phyloP scores from a whole-genome alignment of 352 stramenopile species.

The Phytopythium helicoides region DNA sequence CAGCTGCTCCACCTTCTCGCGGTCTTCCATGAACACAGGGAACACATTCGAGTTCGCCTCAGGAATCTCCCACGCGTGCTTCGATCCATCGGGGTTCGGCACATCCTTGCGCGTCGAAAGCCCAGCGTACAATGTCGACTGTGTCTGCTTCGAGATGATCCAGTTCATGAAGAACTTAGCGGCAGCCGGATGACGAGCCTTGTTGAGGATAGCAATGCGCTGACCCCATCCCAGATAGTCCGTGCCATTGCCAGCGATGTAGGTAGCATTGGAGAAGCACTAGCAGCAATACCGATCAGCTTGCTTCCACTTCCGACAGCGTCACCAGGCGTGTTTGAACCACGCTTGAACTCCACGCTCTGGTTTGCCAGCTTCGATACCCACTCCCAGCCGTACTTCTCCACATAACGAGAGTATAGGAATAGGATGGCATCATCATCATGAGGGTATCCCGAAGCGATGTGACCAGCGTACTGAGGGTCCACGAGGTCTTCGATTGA shows the following conservation, averaged over 20 bases:
- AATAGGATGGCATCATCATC: constrained; percentile 51
- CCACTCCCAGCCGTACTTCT: constrained; percentile 38
- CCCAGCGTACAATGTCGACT: background rate
- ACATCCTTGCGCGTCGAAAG: constrained; percentile 7
- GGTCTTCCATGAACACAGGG: constrained; percentile 45
- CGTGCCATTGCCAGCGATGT: constrained; percentile 12
- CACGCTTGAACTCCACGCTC: constrained; percentile 14
- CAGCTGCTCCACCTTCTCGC: constrained; percentile 34
- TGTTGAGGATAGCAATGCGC: constrained; percentile 16
- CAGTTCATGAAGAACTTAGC: constrained; percentile 18
- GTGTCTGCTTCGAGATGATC: constrained; percentile 12
- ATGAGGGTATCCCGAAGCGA: constrained; percentile 45
- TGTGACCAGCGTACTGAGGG: constrained; percentile 28
- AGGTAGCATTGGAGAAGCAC: constrained; percentile 4
- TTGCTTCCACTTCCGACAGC: constrained; percentile 8
- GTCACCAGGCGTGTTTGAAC: constrained; percentile 9
- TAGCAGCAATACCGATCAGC: constrained; percentile 15
- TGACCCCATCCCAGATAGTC: constrained; percentile 27
- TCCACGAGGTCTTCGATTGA: constrained; percentile 27
- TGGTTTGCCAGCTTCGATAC: constrained; percentile 18
- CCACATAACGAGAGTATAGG: constrained; percentile 36
- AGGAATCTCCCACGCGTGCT: background rate
- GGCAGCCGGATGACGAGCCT: constrained; percentile 14
- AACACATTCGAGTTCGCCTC: background rate
- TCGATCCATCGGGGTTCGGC: background rate